Evolutionary conservation across 139 green algal genomes (phyloP).

Genomic region (Chlamydomonas sphaeroides): DNA sequence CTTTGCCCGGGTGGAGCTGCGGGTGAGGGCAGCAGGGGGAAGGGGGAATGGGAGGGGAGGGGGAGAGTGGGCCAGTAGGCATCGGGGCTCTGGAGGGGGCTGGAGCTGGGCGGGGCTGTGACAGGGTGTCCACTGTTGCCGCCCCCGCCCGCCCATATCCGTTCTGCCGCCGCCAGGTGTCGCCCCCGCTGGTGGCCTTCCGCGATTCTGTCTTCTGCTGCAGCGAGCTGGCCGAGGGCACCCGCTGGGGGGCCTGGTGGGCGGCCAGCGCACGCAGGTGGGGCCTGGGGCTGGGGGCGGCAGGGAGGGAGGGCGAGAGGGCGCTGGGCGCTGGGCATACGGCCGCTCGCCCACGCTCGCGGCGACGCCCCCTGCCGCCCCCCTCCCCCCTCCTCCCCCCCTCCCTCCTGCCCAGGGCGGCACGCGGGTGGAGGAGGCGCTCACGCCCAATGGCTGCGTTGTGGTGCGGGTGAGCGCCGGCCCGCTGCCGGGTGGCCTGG

Average conservation of each 20-base stretch:
- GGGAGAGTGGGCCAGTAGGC: no score
- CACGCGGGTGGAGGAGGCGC: constrained; percentile 73
- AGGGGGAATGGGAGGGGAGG: no score
- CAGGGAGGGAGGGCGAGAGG: no score
- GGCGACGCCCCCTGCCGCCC: no score
- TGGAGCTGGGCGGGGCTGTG: no score
- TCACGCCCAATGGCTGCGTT: constrained; percentile 76
- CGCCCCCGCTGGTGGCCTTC: constrained; percentile 94
- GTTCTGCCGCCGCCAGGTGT: constrained; percentile 81
- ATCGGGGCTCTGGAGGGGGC: no score
- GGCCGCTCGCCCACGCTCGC: no score
- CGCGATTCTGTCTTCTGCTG: constrained; percentile 79
- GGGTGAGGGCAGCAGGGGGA: no score
- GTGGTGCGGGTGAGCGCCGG: constrained; percentile 77
- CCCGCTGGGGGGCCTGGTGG: constrained; percentile 26
- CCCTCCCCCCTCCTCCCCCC: neutral
- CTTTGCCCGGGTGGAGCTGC: constrained; percentile 89
- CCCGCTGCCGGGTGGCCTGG: constrained; percentile 64
- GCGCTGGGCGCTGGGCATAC: no score
- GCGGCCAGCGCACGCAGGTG: neutral
- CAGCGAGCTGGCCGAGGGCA: constrained; percentile 49
- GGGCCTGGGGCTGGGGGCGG: no score
- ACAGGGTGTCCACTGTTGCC: no score
- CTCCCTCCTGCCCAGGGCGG: neutral
- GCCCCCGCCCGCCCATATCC: no score